A percentile compares a stretch with the other conserved stretches of the same genome.
Evolutionary conservation across 257 asterid genomes (phyloP).

Genomic region (Solanum gracilifrons): DNA sequence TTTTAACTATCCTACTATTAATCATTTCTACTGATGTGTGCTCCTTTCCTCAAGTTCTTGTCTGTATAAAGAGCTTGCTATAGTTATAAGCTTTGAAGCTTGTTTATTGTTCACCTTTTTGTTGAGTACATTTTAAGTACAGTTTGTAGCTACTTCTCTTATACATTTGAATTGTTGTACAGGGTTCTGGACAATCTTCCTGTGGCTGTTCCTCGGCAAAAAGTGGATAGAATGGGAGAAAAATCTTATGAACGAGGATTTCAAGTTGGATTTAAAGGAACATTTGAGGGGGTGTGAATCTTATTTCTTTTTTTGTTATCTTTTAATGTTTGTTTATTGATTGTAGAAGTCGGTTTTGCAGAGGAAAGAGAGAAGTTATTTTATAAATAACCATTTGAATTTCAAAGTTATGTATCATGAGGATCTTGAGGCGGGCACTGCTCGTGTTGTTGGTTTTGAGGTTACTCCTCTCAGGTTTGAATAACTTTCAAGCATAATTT

Average conservation of each 20-base stretch:
- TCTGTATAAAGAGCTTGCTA: background rate
- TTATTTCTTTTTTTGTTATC: background rate
- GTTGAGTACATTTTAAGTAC: background rate
- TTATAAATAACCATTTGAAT: slow-evolving; percentile 33
- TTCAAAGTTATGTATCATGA: slow-evolving; percentile 44
- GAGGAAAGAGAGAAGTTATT: slow-evolving; percentile 29
- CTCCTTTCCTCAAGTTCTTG: background rate
- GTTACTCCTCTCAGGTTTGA: slow-evolving; percentile 40
- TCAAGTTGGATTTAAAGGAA: slow-evolving; percentile 32
- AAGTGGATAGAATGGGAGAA: slow-evolving; percentile 13
- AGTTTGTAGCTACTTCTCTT: background rate
- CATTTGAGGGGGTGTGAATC: slow-evolving; percentile 25
- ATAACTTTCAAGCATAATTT: background rate
- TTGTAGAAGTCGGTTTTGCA: slow-evolving; percentile 4
- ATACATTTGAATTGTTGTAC: background rate
- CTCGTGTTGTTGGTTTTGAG: slow-evolving; percentile 49
- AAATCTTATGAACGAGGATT: slow-evolving; percentile 33
- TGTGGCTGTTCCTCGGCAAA: slow-evolving; percentile 34
- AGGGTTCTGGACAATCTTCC: slow-evolving; percentile 55
- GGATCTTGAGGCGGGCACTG: slow-evolving; percentile 26
- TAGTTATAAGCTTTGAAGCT: background rate
- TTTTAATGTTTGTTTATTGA: background rate
- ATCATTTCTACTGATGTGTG: background rate
- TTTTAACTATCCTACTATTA: background rate
- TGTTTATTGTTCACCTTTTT: background rate